A percentile compares a stretch with the other conserved stretches of the same genome.
These are phyloP conservation scores for Dactylellina drechsleri DNA, from an alignment of 2,329 filamentous ascomycete genomes.

Conservation along the genomic window DNA sequence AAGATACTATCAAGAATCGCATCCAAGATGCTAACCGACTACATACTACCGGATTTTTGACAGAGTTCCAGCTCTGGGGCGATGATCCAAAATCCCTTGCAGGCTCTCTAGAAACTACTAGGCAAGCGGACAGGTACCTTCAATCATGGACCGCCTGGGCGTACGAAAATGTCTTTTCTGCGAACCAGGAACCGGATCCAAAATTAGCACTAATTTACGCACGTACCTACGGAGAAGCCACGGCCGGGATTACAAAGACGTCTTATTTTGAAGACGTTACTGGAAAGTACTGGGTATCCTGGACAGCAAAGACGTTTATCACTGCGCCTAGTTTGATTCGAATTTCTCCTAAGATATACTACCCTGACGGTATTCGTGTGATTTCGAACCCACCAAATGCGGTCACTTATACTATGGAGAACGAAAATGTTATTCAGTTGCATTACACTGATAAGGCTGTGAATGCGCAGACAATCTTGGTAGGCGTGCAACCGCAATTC, in stretches of 20 bases:
- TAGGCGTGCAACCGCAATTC: conserved; percentile 38
- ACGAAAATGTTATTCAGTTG: conserved; percentile 44
- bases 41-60: conserved; percentile 40
- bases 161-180: conserved; percentile 49
- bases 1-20: conserved; percentile 51
- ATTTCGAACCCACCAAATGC: conserved; percentile 43
- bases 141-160: conserved; percentile 53
- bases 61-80: conserved; percentile 47
- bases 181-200: conserved; percentile 13
- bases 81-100: conserved; percentile 5
- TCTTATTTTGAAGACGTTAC: conserved; percentile 51
- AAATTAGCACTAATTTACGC: conserved; percentile 34
- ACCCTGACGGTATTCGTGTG: conserved; percentile 50
- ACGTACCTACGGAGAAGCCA: conserved; percentile 49
- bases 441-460: conserved; percentile 43
- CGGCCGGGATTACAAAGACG: conserved; percentile 40
- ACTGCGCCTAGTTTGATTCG: conserved; percentile 39
- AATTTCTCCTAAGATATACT: conserved; percentile 43
- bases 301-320: conserved; percentile 45
- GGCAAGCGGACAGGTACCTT: conserved; percentile 44
- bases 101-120: conserved; percentile 26
- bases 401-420: conserved; percentile 39
- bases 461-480: conserved; percentile 24
- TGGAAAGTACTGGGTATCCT: conserved; percentile 51
- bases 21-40: conserved; percentile 46